Base-by-base conservation (phyloP, 345 rosid species). In the Abelmoschus esculentus region DNA sequence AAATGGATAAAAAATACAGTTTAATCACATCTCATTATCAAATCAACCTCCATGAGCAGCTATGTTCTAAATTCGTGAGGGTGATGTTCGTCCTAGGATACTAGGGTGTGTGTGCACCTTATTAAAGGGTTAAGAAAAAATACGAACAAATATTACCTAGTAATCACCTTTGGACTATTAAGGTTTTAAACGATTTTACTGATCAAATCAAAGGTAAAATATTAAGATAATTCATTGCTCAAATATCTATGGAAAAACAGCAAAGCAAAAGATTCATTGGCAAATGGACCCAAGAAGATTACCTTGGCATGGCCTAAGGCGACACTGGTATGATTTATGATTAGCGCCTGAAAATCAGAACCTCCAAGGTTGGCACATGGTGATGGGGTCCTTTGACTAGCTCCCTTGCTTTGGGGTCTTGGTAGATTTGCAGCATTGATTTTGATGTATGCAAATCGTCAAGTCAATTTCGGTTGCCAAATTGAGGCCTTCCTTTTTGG, bases 341-440 rank as follows among this genome's bases (percentile, higher is more conserved):
- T 69, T 70, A 6, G 50, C 53, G 79, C 73, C 63, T 68, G 46
- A 68, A 70, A 56, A 66, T 67, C 15, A 44, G 65, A 0, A 22
- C 26, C 40, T 46, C 38, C 58, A 54, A 54, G 49, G 59, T 57
- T 18, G 31, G 67, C 77, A 72, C 79, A 54, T 77, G 77, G 71
- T 47, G 71, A 67, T 60, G 58, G 80, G 81, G 44, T 40, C 61
- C 83, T 76, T 77, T 52, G 7, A 40, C 53, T 54, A 31, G 6
- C 29, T 56, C 34, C 50, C 50, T 38, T 26, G 44, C 60, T 55
- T 55, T 55, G 31, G 10, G 59, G 31, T 22, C 32, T 9, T 22
- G 13, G 13, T 18, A 0, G 22, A 19, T 34, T 31, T 61, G 72
- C 29, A 52, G 60, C 67, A 44, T 17, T 72, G 78, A 71, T 68